A percentile compares a stretch with the other conserved stretches of the same genome.
These are phyloP conservation scores for Candida neerlandica DNA, from an alignment of 1,139 yeast genomes.

Conservation along the genomic window DNA sequence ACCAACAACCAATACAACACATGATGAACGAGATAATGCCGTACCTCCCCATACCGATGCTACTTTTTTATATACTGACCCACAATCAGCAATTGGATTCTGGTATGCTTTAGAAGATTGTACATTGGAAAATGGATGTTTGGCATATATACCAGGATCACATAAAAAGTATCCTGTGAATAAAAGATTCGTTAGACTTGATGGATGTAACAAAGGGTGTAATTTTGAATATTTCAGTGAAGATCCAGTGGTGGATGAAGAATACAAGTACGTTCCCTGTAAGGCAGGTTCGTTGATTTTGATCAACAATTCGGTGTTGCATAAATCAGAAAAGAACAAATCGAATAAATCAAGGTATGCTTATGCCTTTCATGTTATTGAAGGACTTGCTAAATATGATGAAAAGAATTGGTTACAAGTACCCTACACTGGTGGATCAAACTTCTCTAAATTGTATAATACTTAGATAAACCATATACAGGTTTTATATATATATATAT, in stretches of 20 bases:
- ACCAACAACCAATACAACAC: conserved; percentile 36
- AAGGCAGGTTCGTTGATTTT: conserved; percentile 72
- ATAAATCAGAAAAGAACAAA: conserved; percentile 65
- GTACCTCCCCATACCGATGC: conserved; percentile 85
- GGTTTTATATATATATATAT: neutral
- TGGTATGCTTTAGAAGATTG: conserved; percentile 86
- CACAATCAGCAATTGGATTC: conserved; percentile 73
- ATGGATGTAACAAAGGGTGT: conserved; percentile 55
- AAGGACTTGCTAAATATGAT: conserved; percentile 63
- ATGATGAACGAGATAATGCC: conserved; percentile 54
- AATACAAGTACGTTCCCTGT: conserved; percentile 59
- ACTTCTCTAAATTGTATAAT: conserved; percentile 53
- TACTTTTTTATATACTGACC: conserved; percentile 70
- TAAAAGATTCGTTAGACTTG: conserved; percentile 65
- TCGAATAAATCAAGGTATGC: conserved; percentile 67
- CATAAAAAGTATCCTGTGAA: conserved; percentile 60
- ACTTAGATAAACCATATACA: neutral
- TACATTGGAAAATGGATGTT: conserved; percentile 66
- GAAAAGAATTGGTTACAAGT: conserved; percentile 74
- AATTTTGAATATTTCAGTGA: conserved; percentile 38
- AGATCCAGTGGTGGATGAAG: conserved; percentile 26
- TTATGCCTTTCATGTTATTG: conserved; percentile 79
- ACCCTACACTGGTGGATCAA: conserved; percentile 57
- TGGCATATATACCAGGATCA: conserved; percentile 74
- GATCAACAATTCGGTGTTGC: conserved; percentile 71